Evolutionary conservation across 2,329 filamentous ascomycete genomes (phyloP), one percentile per base, ranked within the genome.

Genomic region (Fusarium duplospermum): DNA sequence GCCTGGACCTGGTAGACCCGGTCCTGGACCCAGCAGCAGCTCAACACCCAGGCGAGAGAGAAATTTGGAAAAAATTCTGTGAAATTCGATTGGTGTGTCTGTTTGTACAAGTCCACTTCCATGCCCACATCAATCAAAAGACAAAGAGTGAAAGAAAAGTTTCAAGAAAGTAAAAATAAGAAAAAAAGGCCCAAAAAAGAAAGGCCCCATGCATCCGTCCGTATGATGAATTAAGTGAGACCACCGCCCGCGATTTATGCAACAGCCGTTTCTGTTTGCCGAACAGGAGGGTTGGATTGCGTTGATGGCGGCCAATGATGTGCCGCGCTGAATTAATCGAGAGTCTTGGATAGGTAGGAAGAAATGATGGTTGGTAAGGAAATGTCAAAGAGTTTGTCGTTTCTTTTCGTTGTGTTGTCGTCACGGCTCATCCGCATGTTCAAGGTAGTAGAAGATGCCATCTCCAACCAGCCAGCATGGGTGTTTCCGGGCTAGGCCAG

Each of bases 71-170:
- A 59, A 66, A 57, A 66, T 67, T 71, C 33, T 74, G 70, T 76
- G 73, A 69, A 73, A 72, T 80, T 78, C 76, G 72, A 80, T 80
- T 80, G 77, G 69, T 79, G 77, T 72, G 69, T 71, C 61, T 76
- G 66, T 69, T 75, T 75, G 66, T 78, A 78, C 72, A 77, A 78
- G 62, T 76, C 76, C 76, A 77, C 76, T 77, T 64, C 47, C 70
- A 67, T 72, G 62, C 73, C 76, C 76, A 78, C 76, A 73, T 67
- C 63, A 77, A 76, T 74, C 62, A 74, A 77, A 72, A 45, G 58
- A 45, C 60, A 69, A 62, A 61, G 33, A 56, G 59, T 57, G 50
- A 54, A 54, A 40, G 62, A 56, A 62, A 66, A 68, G 52, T 64
- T 50, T 56, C 50, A 50, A 42, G 62, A 64, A 57, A 70, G 42